Evolutionary conservation across 2,329 filamentous ascomycete species (phyloP).

Genomic region (Aureobasidium sp.): DNA sequence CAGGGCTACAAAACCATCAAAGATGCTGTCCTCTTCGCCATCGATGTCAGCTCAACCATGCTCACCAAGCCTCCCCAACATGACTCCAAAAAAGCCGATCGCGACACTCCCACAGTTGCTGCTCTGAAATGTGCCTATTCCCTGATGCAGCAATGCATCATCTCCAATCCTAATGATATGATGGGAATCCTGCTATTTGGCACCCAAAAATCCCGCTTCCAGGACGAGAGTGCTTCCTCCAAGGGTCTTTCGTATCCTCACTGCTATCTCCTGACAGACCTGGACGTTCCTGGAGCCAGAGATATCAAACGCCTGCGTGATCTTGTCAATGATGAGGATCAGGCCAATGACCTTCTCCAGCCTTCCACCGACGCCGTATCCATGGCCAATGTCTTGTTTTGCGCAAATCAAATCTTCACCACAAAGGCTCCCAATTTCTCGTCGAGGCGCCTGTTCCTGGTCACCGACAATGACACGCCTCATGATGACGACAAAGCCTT

Average conservation of each 20-base stretch:
- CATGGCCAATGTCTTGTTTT: constrained; percentile 88
- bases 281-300: constrained; percentile 77
- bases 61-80: constrained; percentile 57
- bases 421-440: constrained; percentile 92
- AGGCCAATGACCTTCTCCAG: constrained; percentile 59
- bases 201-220: constrained; percentile 75
- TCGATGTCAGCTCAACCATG: constrained; percentile 87
- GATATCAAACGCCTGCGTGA: constrained; percentile 76
- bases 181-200: constrained; percentile 92
- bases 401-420: constrained; percentile 93
- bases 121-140: constrained; percentile 91
- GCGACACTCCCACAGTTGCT: constrained; percentile 70
- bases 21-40: constrained; percentile 96
- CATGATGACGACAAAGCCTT: constrained; percentile 65
- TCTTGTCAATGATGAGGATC: constrained; percentile 72
- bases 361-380: constrained; percentile 63
- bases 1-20: constrained; percentile 87
- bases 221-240: constrained; percentile 54
- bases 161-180: constrained; percentile 93
- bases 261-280: constrained; percentile 83
- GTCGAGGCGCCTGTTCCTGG: constrained; percentile 86
- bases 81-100: constrained; percentile 67
- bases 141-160: constrained; percentile 97
- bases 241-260: constrained; percentile 68
- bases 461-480: constrained; percentile 89